Evolutionary conservation across 257 asterid species (phyloP).

Genomic region (Linderniella brevidens): DNA sequence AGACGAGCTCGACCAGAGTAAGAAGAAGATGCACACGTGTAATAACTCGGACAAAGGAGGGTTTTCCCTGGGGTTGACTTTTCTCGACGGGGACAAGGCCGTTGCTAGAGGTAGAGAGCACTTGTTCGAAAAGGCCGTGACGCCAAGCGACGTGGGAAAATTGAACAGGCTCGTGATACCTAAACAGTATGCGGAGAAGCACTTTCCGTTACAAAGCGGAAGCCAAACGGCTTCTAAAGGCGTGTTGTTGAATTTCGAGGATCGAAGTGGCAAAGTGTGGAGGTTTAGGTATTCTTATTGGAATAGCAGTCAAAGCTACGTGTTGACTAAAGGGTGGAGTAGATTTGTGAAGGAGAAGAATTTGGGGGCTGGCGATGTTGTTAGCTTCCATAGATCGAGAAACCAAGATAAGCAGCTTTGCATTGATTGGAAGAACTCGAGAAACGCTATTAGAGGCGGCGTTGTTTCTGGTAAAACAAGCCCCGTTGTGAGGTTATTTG

Average conservation of each 20-base stretch:
- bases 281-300: constrained; percentile 1
- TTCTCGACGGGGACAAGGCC: not conserved
- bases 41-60: not conserved
- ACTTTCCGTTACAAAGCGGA: constrained; percentile 1
- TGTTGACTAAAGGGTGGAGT: no score
- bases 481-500: no score
- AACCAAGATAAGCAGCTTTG: not conserved
- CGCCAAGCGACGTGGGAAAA: constrained; percentile 9
- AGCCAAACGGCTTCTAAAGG: not conserved
- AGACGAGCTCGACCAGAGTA: constrained; percentile 2
- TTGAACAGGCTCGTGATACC: constrained; percentile 7
- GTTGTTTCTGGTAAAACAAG: no score
- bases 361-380: not conserved
- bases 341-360: not conserved
- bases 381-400: not conserved
- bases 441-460: not conserved
- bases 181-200: constrained; percentile 9
- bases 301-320: not conserved
- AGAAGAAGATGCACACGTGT: not conserved
- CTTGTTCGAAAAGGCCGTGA: constrained; percentile 8
- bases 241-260: not conserved
- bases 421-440: not conserved
- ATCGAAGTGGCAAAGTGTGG: not conserved
- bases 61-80: no score
- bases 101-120: not conserved